Base-by-base conservation (phyloP, 176 grass and related monocot species). In the Hordeum vulgare region DNA sequence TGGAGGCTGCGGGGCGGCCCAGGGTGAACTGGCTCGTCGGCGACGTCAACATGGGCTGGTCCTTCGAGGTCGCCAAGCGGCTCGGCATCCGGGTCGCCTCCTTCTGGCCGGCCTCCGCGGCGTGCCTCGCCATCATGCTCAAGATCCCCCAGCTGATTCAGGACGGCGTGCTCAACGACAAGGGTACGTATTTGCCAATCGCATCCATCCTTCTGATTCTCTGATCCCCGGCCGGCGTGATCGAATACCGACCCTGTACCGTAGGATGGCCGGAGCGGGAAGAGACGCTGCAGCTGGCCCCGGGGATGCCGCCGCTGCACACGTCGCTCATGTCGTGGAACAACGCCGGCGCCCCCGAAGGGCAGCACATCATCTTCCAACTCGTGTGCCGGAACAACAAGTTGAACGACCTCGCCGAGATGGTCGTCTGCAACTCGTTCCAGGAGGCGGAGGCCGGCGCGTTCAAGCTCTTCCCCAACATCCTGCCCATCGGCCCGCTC, bases 41-140 rank as follows among this genome's bases (percentile, higher is more conserved):
- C 54, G 87, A 92, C 88, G 33, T 72, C 28, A 88, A 81, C 89
- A 90, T 94, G 91, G 89, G 80, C 6, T 97, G 89, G 87, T 82
- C 94, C 51, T 90, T 97, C 60, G 28, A 42, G 33, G 86, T 94
- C 24, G 80, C 84, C 23, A 85, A 66, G 59, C 88, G 60, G 78
- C 54, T 86, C 70, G 87, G 87, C 69, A 71, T 97, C 61, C 65
- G 87, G 2, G 49, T 85, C 5, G 80, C 78, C 17, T 78, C 51
- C 9, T 88, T 97, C 80, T 94, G 85, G 82, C 72, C 89, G 15
- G 83, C 80, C 17, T 84, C 90, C 17, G 31, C 49, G 2, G 85
- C 82, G 61, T 68, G 84, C 84, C 20, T 86, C 10, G 79, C 85
- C 40, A 73, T 85, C 44, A 82, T 86, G 76, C 57, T 86, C 79